A percentile compares a stretch with the other conserved stretches of the same genome.
Evolutionary conservation across 495 filamentous ascomycete genomes (phyloP).

Genomic region (Friedmanniomyces endolithicus): DNA sequence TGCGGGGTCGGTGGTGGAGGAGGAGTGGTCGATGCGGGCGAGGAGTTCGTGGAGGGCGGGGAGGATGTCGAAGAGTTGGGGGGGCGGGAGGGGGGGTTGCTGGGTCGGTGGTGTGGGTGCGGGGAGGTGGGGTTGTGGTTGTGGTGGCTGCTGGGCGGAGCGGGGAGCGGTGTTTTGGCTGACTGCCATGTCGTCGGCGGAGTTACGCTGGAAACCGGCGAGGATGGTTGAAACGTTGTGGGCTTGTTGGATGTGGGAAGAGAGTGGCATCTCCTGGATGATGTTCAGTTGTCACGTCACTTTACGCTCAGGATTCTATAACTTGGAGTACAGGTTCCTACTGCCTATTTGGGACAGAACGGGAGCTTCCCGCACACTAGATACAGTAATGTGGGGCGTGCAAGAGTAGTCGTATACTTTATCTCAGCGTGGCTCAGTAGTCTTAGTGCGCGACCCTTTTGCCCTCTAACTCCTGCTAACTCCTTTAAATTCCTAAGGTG

Average conservation of each 20-base stretch:
- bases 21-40: slow-evolving; percentile 48
- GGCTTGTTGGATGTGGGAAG: not conserved
- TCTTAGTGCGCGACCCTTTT: too few relatives aligned
- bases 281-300: too few relatives aligned
- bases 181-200: not conserved
- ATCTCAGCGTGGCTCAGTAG: too few relatives aligned
- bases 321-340: too few relatives aligned
- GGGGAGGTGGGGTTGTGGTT: slow-evolving; percentile 10
- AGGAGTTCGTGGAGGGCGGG: slow-evolving; percentile 70
- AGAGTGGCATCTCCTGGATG: not conserved
- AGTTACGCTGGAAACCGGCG: not conserved
- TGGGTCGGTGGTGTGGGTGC: not conserved
- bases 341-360: too few relatives aligned
- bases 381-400: too few relatives aligned
- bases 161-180: not conserved
- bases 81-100: slow-evolving; percentile 32
- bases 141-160: not conserved
- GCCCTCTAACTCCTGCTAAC: too few relatives aligned
- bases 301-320: too few relatives aligned
- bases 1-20: slow-evolving; percentile 20
- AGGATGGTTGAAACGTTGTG: not conserved
- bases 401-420: too few relatives aligned
- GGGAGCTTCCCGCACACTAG: too few relatives aligned
- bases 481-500: too few relatives aligned
- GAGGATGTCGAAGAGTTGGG: slow-evolving; percentile 66